A percentile compares a stretch with the other conserved stretches of the same genome.
These are phyloP conservation scores for Claviceps maximensis DNA, from an alignment of 2,329 filamentous ascomycete genomes.

Conservation along the genomic window DNA sequence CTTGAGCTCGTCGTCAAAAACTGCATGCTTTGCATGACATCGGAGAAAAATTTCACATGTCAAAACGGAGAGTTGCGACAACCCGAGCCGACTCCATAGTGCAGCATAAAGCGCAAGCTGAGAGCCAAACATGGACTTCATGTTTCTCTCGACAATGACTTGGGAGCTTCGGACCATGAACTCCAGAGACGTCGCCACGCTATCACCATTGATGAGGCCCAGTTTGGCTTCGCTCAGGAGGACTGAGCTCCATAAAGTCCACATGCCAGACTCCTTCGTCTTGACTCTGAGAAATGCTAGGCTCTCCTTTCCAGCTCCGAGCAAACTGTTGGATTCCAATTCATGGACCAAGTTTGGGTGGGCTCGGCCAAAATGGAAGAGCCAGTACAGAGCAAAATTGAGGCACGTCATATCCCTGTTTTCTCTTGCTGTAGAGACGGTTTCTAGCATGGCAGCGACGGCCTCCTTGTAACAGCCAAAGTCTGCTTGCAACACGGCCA, in stretches of 20 bases:
- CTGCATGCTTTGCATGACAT: slow-evolving; percentile 46
- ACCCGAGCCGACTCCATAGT: slow-evolving; percentile 64
- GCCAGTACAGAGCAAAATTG: slow-evolving; percentile 91
- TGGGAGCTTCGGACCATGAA: slow-evolving; percentile 72
- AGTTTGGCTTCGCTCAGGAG: slow-evolving; percentile 78
- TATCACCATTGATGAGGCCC: slow-evolving; percentile 57
- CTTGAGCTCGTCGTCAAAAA: slow-evolving; percentile 67
- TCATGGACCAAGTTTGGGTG: slow-evolving; percentile 63
- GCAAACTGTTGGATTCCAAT: slow-evolving; percentile 57
- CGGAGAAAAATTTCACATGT: slow-evolving; percentile 63
- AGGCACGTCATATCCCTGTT: slow-evolving; percentile 85
- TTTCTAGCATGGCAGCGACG: slow-evolving; percentile 87
- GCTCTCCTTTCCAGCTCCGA: slow-evolving; percentile 68
- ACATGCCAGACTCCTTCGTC: slow-evolving; percentile 76
- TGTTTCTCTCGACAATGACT: slow-evolving; percentile 62
- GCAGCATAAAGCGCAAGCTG: slow-evolving; percentile 61
- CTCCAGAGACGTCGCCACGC: slow-evolving; percentile 53
- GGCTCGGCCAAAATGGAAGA: slow-evolving; percentile 84
- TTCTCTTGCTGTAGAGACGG: slow-evolving; percentile 85
- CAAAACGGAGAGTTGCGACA: slow-evolving; percentile 38
- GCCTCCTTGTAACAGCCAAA: slow-evolving; percentile 87
- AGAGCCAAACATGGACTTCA: slow-evolving; percentile 59
- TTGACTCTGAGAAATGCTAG: slow-evolving; percentile 74
- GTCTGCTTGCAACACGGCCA: slow-evolving; percentile 86
- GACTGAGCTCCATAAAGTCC: slow-evolving; percentile 70